phyloP scores from a whole-genome alignment of 139 green algal species.

The Tetraselmis chui region DNA sequence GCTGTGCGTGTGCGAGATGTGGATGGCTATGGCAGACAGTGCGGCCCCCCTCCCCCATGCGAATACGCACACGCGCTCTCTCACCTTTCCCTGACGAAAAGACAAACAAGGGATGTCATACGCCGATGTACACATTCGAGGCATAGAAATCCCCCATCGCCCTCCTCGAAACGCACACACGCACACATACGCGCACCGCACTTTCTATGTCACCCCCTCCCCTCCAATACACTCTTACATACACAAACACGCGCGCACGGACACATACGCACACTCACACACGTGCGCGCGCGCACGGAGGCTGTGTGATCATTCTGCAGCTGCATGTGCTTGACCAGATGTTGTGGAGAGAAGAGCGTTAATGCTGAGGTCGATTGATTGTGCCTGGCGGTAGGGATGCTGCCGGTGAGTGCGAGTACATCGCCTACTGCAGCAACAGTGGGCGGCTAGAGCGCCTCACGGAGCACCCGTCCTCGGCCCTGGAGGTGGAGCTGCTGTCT shows the following conservation, averaged over 20 bases:
- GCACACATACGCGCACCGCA: conserved; percentile 7
- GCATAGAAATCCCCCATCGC: conserved; percentile 7
- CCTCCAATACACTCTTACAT: no score
- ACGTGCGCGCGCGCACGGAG: no score
- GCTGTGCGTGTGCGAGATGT: conserved; percentile 45
- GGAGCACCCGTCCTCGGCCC: not conserved
- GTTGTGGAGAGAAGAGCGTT: no score
- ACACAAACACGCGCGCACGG: no score
- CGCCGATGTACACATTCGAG: conserved; percentile 5
- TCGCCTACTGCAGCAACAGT: conserved; percentile 23
- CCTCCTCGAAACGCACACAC: not conserved
- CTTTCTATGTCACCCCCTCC: conserved; percentile 5
- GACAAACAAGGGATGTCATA: conserved; percentile 14
- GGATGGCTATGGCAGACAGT: conserved; percentile 25
- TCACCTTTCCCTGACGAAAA: conserved; percentile 13
- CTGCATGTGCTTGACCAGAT: no score
- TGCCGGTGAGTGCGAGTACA: conserved; percentile 13
- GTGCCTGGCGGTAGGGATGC: conserved; percentile 5
- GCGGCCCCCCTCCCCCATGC: not conserved
- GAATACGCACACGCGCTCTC: conserved; percentile 9
- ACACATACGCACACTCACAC: no score
- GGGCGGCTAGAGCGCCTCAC: conserved; percentile 7
- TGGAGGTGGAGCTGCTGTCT: conserved; percentile 8
- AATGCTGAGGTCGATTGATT: no score
- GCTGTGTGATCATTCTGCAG: no score